Evolutionary conservation across 129 eudicot genomes (phyloP), one percentile per base, ranked within the genome.

Genomic region (Ambrosia trifida): DNA sequence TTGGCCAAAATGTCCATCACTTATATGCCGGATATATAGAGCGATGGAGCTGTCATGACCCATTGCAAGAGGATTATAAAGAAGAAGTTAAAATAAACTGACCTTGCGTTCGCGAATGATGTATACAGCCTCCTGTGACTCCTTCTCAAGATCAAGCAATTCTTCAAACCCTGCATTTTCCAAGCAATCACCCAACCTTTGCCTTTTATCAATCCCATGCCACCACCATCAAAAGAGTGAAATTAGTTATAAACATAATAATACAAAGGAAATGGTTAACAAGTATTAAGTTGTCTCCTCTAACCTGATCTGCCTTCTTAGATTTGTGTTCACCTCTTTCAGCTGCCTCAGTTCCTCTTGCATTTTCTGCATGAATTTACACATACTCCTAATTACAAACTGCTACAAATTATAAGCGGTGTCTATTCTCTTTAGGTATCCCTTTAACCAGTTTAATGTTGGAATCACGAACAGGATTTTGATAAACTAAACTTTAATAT

Each of bases 181-280:
- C 80, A 91, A 80, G 78, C 90, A 66, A 81, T 91, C 95, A 4
- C 97, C 97, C 86, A 82, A 80, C 85, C 95, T 83, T 64, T 80
- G 95, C 85, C 95, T 90, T 32, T 66, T 78, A 9, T 32, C 72
- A 16, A 11, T 31, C 69, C 77, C 68, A 72, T n/a, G n/a, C 13
- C 38, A 57, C 44, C 75, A 31, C 36, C 5, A 10, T 24, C 28
- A 24, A 68, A 31, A 50, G 3, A 5, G 5, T 28, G 12, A 2
- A 45, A 45, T 35, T 14, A 38, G n/a, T 35, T 9, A 16, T 3
- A 50, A 33, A 28, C 46, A n/a, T n/a, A 24, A 24, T 24, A 24
- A 24, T 24, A 24, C 1, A 66, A 20, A 69, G 12, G 7, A 65
- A 60, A 31, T 60, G 4, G 3, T 30, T 14, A 31, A 5, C n/a